Evolutionary conservation across 2,329 filamentous ascomycete species (phyloP), one percentile per base, ranked within the genome.

Genomic region (Basipetospora chlamydospora): DNA sequence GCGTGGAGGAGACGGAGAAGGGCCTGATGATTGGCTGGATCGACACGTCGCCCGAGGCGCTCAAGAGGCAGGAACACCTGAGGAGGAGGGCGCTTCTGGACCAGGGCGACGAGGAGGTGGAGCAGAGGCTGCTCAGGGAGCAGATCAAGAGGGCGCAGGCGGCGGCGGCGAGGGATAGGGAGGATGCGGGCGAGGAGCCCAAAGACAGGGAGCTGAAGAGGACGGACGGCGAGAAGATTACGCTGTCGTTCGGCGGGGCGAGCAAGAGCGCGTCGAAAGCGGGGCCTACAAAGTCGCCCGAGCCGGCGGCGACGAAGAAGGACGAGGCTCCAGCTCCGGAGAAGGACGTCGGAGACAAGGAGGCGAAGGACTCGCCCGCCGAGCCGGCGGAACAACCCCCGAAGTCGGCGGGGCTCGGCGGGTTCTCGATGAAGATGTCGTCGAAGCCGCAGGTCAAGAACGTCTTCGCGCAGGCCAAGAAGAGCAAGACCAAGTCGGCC

Each of bases 1-100:
- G 83, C 21, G 87, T 96, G 0, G 86, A 96, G 56, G 88, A 96
- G 55, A 84, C 77, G 28, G 74, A 75, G 5, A 88, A 94, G 55
- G 90, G 84, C 0, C 49, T 96, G 28, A 80, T 86, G 49, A 77
- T 98, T 37, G 68, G 80, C 2, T 98, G 87, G 83, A 78, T 95
- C 40, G 88, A 98, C 51, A 85, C 88, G 48, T 87, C 80, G 25
- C 84, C 86, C 0, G 88, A 94, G 39, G 84, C 86, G 1, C 59
- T 96, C 44, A 67, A 74, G 47, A 64, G 87, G 35, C 74, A 83
- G 43, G 88, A 95, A 45, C 84, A 84, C 18, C 66, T 95, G 33
- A 65, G 78, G 46, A 77, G 79, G 51, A 88, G 85, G 55, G 87
- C 95, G 55, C 72, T 81, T 38, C 77, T 87, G 56, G 87, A 95